Base-by-base conservation (phyloP, 2,329 filamentous ascomycete genomes). In the Talaromyces sp. region DNA sequence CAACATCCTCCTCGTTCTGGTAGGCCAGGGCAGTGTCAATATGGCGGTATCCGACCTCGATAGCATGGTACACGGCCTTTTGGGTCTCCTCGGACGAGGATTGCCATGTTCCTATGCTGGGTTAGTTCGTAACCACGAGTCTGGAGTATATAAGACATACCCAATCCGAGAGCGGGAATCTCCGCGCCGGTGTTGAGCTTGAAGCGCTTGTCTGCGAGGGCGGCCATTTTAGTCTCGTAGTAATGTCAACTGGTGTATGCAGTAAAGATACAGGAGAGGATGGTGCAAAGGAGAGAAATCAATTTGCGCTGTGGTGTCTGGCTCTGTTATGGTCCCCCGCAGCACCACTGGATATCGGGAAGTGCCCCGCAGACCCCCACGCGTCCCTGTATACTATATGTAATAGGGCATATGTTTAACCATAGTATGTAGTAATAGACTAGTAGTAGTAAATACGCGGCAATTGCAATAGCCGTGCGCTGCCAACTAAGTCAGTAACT, bases 31-130 rank as follows among this genome's bases (percentile, higher is more conserved):
- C 81, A 0, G 81, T 82, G 66, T 84, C 83, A 61, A 85, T 84
- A 66, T 85, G 83, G 30, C 82, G 74, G 66, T 84, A 85, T 23
- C 83, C 83, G 4, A 72, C 73, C 65, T 81, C 77, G 51, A 85
- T 70, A 4, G 79, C 80, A 56, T 80, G 76, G 5, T 70, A 63
- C 8, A 84, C 82, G 2, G 81, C 80, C 27, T 72, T 71, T 68
- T 83, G 81, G 1, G 76, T 78, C 9, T 79, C 73, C 64, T 76
- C 76, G 65, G 83, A 80, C 9, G 33, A 33, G 12, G 61, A 59
- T 66, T 84, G 82, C 82, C 81, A 85, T 47, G 82, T 84, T 58
- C 60, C 60, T 61, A 18, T 28, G 2, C 28, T 16, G 7, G 10
- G 60, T 54, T 28, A 57, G 54, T 34, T 1, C 12, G 14, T 40